These are phyloP conservation scores for Saccharomyces hybrid DNA, from an alignment of 1,139 yeast genomes.

Conservation along the genomic window DNA sequence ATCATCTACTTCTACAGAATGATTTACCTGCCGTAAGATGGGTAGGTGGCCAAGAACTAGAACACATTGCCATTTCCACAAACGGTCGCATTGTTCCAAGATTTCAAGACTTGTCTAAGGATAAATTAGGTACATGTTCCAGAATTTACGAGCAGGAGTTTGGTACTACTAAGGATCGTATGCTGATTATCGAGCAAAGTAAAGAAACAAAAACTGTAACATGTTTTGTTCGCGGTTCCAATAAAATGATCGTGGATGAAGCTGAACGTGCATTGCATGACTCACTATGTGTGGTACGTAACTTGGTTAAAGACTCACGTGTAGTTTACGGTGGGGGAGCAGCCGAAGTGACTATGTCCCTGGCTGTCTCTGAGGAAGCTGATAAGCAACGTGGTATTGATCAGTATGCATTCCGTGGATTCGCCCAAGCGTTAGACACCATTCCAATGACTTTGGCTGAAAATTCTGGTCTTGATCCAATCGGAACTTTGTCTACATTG, in stretches of 20 bases:
- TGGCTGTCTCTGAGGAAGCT: slow-evolving; percentile 87
- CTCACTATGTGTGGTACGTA: slow-evolving; percentile 94
- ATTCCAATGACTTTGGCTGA: slow-evolving; percentile 95
- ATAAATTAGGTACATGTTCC: slow-evolving; percentile 85
- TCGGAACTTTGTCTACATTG: slow-evolving; percentile 75
- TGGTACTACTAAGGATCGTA: slow-evolving; percentile 93
- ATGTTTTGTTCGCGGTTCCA: slow-evolving; percentile 88
- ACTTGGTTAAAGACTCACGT: slow-evolving; percentile 82
- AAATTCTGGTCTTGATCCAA: slow-evolving; percentile 91
- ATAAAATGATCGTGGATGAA: slow-evolving; percentile 96
- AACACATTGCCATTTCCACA: slow-evolving; percentile 93
- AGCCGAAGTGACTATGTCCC: slow-evolving; percentile 87
- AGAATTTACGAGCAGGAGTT: slow-evolving; percentile 79
- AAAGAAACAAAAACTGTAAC: slow-evolving; percentile 88
- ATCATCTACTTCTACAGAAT: slow-evolving; percentile 81
- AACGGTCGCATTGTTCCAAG: slow-evolving; percentile 96
- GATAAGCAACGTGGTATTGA: slow-evolving; percentile 91
- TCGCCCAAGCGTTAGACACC: slow-evolving; percentile 80
- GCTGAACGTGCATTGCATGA: slow-evolving; percentile 95
- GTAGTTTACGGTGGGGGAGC: slow-evolving; percentile 99
- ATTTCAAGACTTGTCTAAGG: slow-evolving; percentile 79
- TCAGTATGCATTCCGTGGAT: slow-evolving; percentile 96
- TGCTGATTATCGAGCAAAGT: slow-evolving; percentile 90
- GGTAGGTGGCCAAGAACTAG: slow-evolving; percentile 98
- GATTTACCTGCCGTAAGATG: slow-evolving; percentile 93